These are phyloP conservation scores for Mycena rosella DNA, from an alignment of 768 basidiomycete species.

Conservation along the genomic window DNA sequence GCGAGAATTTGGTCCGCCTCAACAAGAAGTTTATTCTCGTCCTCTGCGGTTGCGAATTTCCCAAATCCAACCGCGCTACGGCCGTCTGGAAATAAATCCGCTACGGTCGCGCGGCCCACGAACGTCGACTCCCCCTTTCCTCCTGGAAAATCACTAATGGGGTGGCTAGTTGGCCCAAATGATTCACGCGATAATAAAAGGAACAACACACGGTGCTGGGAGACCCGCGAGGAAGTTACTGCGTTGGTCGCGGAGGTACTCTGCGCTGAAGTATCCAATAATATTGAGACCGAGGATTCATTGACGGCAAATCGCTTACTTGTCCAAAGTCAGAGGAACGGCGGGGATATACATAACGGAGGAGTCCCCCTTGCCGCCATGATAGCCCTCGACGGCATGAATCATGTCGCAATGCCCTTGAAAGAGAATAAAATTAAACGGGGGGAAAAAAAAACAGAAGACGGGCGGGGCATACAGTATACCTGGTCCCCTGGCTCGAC, in stretches of 20 bases:
- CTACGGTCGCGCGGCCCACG: constrained; percentile 49
- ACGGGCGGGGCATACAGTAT: constrained; percentile 53
- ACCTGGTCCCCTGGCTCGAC: constrained; percentile 62
- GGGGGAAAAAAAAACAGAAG: neutral
- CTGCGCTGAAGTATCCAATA: constrained; percentile 48
- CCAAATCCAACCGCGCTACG: constrained; percentile 59
- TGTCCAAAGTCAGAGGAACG: constrained; percentile 62
- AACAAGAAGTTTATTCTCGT: constrained; percentile 25
- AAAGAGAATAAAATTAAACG: neutral
- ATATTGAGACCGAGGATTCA: neutral
- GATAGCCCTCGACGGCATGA: constrained; percentile 66
- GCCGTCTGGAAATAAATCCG: constrained; percentile 51
- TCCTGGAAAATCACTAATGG: constrained; percentile 62
- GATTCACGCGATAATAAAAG: neutral
- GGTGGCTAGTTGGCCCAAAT: neutral
- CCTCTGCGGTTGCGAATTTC: constrained; percentile 42
- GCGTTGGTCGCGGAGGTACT: constrained; percentile 64
- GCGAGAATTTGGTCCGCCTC: constrained; percentile 24
- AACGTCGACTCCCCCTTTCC: constrained; percentile 64
- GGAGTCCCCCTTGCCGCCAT: constrained; percentile 62
- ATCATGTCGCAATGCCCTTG: constrained; percentile 68
- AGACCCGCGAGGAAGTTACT: constrained; percentile 60
- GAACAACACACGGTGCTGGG: constrained; percentile 59
- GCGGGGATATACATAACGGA: constrained; percentile 71
- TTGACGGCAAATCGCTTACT: constrained; percentile 47